These are phyloP conservation scores for Alternaria conjuncta DNA, from an alignment of 2,329 filamentous ascomycete species.

Conservation along the genomic window DNA sequence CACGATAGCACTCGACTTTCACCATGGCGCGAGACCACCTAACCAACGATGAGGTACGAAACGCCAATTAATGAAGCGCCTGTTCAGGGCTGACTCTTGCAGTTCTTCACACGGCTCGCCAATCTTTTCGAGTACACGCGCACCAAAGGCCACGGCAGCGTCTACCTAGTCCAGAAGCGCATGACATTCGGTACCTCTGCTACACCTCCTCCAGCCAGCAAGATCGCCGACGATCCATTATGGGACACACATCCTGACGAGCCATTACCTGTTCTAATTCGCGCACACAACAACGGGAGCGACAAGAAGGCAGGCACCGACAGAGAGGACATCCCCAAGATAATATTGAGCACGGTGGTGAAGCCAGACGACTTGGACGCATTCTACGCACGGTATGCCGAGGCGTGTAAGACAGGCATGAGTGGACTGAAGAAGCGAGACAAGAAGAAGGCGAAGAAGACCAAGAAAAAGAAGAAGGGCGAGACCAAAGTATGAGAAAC, in stretches of 20 bases:
- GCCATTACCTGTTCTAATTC: constrained; percentile 76
- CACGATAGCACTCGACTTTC: constrained; percentile 26
- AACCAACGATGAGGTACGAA: constrained; percentile 65
- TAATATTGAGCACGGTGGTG: constrained; percentile 85
- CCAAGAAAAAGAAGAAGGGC: constrained; percentile 71
- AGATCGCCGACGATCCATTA: constrained; percentile 59
- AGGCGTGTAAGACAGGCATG: constrained; percentile 91
- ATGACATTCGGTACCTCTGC: constrained; percentile 54
- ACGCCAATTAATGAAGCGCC: constrained; percentile 34
- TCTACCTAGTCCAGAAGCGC: constrained; percentile 80
- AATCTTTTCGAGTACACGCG: constrained; percentile 72
- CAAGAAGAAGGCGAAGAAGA: constrained; percentile 81
- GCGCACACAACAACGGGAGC: constrained; percentile 79
- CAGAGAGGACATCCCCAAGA: constrained; percentile 59
- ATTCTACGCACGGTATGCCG: constrained; percentile 87
- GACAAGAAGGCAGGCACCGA: constrained; percentile 54
- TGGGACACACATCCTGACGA: constrained; percentile 65
- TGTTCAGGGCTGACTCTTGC: constrained; percentile 1
- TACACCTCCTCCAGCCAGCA: constrained; percentile 40
- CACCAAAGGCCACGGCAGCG: constrained; percentile 72
- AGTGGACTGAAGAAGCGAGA: constrained; percentile 89
- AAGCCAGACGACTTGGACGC: constrained; percentile 74
- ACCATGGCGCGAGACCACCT: constrained; percentile 60
- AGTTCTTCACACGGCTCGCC: constrained; percentile 77
- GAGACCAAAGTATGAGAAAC: constrained; percentile 28